These are phyloP conservation scores for Microsporum canis DNA, from an alignment of 2,329 filamentous ascomycete species.

Conservation along the genomic window DNA sequence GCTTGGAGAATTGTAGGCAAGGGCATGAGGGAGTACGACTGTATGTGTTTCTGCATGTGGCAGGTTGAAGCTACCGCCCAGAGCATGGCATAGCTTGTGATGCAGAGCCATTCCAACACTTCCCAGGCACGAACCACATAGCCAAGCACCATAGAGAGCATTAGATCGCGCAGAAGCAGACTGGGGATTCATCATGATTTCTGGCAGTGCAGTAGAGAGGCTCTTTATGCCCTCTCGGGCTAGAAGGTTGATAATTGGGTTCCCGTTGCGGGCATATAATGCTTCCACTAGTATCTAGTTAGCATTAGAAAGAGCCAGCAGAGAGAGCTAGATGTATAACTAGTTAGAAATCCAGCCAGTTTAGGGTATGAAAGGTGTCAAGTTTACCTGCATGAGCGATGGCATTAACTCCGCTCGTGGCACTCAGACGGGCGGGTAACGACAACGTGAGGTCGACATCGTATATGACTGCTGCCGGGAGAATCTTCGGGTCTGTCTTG, in stretches of 20 bases:
- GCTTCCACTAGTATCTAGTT: constrained; percentile 41
- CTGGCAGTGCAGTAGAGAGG: constrained; percentile 44
- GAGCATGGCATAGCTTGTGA: constrained; percentile 56
- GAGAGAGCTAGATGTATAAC: neutral
- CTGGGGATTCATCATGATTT: constrained; percentile 38
- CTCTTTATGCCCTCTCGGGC: constrained; percentile 47
- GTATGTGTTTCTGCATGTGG: constrained; percentile 57
- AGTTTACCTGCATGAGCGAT: constrained; percentile 49
- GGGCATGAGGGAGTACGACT: constrained; percentile 50
- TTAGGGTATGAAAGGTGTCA: too few species aligned
- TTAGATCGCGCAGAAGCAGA: constrained; percentile 39
- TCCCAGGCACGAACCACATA: constrained; percentile 51
- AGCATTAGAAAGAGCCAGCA: neutral
- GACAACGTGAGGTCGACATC: constrained; percentile 53
- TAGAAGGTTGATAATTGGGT: constrained; percentile 49
- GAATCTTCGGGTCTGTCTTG: constrained; percentile 46
- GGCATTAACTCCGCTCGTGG: constrained; percentile 53
- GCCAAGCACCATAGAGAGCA: constrained; percentile 54
- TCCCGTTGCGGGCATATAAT: constrained; percentile 50
- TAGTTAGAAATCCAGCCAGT: neutral
- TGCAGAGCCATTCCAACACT: constrained; percentile 53
- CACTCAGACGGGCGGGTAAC: constrained; percentile 42
- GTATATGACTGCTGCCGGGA: constrained; percentile 52
- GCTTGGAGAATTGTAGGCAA: constrained; percentile 50
- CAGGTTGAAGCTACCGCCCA: constrained; percentile 53